These are phyloP conservation scores for Eragrostis nindensis DNA, from an alignment of 176 grass and related monocot genomes.

Conservation along the genomic window DNA sequence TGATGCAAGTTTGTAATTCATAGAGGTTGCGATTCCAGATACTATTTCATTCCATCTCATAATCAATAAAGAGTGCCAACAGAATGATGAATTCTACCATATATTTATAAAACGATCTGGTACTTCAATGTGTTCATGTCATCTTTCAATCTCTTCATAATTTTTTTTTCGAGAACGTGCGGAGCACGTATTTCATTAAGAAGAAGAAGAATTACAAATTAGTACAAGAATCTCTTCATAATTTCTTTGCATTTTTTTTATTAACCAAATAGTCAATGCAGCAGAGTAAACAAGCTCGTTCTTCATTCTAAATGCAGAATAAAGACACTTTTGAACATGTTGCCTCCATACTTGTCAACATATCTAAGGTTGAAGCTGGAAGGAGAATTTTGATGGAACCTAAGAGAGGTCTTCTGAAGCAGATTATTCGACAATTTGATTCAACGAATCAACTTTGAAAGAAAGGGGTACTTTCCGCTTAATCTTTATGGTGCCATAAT, in stretches of 20 bases:
- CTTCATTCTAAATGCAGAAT: conserved; percentile 37
- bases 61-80: conserved; percentile 1
- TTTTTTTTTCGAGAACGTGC: too few relatives aligned
- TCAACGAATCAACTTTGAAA: conserved; percentile 93
- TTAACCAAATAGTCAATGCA: conserved; percentile 22
- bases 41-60: background rate
- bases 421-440: conserved; percentile 83
- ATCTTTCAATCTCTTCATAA: background rate
- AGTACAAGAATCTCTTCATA: background rate
- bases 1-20: background rate
- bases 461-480: conserved; percentile 68
- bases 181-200: too few relatives aligned
- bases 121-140: background rate
- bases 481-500: conserved; percentile 19
- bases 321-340: conserved; percentile 91
- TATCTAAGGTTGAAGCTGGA: conserved; percentile 89
- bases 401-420: conserved; percentile 86
- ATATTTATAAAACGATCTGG: background rate
- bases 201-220: too few relatives aligned
- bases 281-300: background rate
- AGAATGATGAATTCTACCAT: background rate
- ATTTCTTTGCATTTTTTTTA: background rate
- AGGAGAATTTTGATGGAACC: conserved; percentile 87
- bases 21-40: background rate
- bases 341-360: conserved; percentile 89